phyloP scores from a whole-genome alignment of 2,329 filamentous ascomycete genomes.

The Aspergillus luchuensis region DNA sequence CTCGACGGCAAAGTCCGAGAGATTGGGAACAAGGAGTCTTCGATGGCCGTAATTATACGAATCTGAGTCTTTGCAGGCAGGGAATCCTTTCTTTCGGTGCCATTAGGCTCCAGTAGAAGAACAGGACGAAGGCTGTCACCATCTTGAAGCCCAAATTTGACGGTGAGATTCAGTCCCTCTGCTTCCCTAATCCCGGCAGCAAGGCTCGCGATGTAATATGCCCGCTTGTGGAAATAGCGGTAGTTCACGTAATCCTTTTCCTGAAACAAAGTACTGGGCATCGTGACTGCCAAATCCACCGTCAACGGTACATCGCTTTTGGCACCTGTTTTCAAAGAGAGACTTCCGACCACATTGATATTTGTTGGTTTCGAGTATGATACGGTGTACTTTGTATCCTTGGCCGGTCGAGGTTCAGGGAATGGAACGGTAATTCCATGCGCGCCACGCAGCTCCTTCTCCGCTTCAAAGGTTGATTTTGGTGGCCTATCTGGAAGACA shows the following conservation, averaged over 20 bases:
- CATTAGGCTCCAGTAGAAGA: constrained; percentile 48
- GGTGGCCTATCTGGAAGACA: constrained; percentile 54
- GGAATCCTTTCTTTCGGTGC: constrained; percentile 40
- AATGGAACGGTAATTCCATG: constrained; percentile 77
- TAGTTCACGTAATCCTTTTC: constrained; percentile 93
- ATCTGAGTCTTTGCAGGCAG: constrained; percentile 58
- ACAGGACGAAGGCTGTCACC: constrained; percentile 78
- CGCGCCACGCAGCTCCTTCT: constrained; percentile 66
- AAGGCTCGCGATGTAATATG: constrained; percentile 86
- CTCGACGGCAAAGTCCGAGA: constrained; percentile 70
- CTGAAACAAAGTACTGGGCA: constrained; percentile 79
- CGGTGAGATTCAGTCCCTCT: constrained; percentile 55
- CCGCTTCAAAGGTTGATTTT: constrained; percentile 63
- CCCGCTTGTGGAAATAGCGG: constrained; percentile 91
- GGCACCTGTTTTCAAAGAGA: constrained; percentile 72
- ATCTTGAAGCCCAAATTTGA: constrained; percentile 67
- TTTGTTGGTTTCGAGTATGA: constrained; percentile 73
- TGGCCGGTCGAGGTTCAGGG: constrained; percentile 74
- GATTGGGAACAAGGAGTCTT: constrained; percentile 68
- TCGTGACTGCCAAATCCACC: constrained; percentile 83
- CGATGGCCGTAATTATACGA: constrained; percentile 74
- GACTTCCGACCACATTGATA: constrained; percentile 88
- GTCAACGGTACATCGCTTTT: constrained; percentile 58
- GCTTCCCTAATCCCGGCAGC: constrained; percentile 67
- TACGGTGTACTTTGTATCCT: constrained; percentile 79